A percentile compares a stretch with the other conserved stretches of the same genome.
phyloP scores from a whole-genome alignment of 2,329 filamentous ascomycete genomes.

The Tolypocladium album region DNA sequence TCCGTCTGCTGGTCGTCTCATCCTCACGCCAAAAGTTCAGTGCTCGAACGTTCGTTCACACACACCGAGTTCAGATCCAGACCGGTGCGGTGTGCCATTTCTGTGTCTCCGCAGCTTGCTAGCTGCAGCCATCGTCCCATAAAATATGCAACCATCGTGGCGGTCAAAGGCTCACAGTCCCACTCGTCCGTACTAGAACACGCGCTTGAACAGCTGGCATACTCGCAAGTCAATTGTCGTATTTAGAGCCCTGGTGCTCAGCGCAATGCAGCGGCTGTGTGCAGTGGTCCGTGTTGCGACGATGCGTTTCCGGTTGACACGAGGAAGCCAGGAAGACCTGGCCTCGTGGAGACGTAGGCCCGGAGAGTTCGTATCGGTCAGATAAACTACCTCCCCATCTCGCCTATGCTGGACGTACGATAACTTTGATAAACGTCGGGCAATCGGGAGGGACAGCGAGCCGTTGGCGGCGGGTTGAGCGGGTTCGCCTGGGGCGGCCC shows the following conservation, averaged over 20 bases:
- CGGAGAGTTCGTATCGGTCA: not conserved
- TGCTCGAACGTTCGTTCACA: not conserved
- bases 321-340: not conserved
- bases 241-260: not conserved
- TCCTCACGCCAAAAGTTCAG: not conserved
- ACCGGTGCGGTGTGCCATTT: not conserved
- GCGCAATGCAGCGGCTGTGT: not conserved
- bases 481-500: not conserved
- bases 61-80: not conserved
- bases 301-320: not conserved
- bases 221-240: not conserved
- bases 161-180: constrained; percentile 10
- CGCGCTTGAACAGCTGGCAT: not conserved
- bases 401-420: not conserved
- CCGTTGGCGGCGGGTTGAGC: not conserved
- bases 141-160: constrained; percentile 17
- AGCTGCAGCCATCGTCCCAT: constrained; percentile 18
- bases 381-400: not conserved
- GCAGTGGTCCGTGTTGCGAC: not conserved
- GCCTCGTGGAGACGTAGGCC: not conserved
- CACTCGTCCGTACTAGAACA: not conserved
- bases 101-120: constrained; percentile 1
- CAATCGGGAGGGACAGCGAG: constrained; percentile 2
- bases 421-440: constrained; percentile 9
- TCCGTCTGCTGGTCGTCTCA: not conserved